A percentile compares a stretch with the other conserved stretches of the same genome.
These are phyloP conservation scores for Bathelium albidoporum DNA, from an alignment of 495 filamentous ascomycete genomes.

Conservation along the genomic window DNA sequence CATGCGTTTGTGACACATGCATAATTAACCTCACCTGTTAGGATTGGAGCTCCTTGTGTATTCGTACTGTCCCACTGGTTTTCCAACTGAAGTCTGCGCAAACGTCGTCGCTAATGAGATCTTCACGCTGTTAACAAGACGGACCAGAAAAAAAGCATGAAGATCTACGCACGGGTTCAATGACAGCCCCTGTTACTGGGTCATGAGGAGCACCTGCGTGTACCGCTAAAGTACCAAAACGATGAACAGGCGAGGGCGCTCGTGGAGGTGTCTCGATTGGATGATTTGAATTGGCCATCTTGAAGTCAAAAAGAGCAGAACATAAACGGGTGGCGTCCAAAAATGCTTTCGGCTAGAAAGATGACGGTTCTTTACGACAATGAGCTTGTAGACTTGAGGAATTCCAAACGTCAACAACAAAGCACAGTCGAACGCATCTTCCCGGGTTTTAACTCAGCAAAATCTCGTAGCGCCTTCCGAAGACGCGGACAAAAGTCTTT, in stretches of 20 bases:
- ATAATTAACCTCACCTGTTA: slow-evolving; percentile 48
- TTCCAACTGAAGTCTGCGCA: slow-evolving; percentile 72
- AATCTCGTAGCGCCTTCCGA: too few relatives aligned
- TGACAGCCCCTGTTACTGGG: slow-evolving; percentile 85
- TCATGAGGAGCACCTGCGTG: slow-evolving; percentile 88
- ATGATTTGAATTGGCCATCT: slow-evolving; percentile 19
- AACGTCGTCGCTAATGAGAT: slow-evolving; percentile 95
- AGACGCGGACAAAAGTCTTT: background rate
- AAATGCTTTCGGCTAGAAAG: background rate
- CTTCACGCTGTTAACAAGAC: slow-evolving; percentile 29
- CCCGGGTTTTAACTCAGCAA: too few relatives aligned
- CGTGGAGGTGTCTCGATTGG: slow-evolving; percentile 49
- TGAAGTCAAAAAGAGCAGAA: background rate
- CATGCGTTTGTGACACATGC: background rate
- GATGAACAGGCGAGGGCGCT: slow-evolving; percentile 49
- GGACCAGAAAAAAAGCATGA: background rate
- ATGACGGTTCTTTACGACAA: too few relatives aligned
- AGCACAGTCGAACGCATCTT: too few relatives aligned
- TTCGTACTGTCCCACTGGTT: slow-evolving; percentile 77
- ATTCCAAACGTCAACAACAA: too few relatives aligned
- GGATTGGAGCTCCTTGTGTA: slow-evolving; percentile 89
- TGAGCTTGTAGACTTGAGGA: too few relatives aligned
- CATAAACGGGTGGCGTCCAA: background rate
- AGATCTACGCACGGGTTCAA: slow-evolving; percentile 48
- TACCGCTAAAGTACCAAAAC: slow-evolving; percentile 87